Evolutionary conservation across 1,284 basidiomycete genomes (phyloP).

Genomic region (Ceratobasidium sp.): DNA sequence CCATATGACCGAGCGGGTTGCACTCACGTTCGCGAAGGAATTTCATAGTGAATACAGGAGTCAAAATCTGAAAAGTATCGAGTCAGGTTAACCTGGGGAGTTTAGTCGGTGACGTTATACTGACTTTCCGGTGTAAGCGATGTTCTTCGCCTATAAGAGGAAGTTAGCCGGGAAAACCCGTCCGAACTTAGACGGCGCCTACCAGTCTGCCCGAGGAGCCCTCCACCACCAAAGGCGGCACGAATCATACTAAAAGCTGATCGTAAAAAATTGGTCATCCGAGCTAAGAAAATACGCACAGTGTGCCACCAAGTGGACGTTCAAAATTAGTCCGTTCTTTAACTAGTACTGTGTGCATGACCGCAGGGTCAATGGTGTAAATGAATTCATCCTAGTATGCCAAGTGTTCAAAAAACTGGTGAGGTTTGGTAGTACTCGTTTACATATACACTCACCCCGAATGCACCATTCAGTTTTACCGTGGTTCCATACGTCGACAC

Average conservation of each 20-base stretch:
- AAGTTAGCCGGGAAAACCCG: not conserved
- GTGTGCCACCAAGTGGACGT: slow-evolving; percentile 66
- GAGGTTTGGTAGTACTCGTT: not conserved
- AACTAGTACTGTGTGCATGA: slow-evolving; percentile 62
- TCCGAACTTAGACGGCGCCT: too few relatives aligned
- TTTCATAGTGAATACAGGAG: slow-evolving; percentile 64
- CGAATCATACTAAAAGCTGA: slow-evolving; percentile 10
- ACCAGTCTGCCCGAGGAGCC: slow-evolving; percentile 51
- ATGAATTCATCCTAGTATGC: slow-evolving; percentile 59
- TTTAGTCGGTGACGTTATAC: slow-evolving; percentile 57
- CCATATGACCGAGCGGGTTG: not conserved
- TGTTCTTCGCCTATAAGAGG: slow-evolving; percentile 18
- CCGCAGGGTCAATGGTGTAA: slow-evolving; percentile 66
- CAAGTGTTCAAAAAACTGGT: not conserved
- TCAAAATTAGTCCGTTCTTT: slow-evolving; percentile 67
- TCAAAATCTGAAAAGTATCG: slow-evolving; percentile 62
- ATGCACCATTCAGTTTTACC: slow-evolving; percentile 65
- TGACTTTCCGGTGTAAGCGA: slow-evolving; percentile 32
- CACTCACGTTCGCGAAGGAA: slow-evolving; percentile 59
- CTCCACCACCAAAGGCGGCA: slow-evolving; percentile 57
- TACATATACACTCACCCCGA: slow-evolving; percentile 61
- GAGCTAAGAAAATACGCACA: slow-evolving; percentile 56
- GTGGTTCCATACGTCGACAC: slow-evolving; percentile 64
- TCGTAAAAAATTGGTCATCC: slow-evolving; percentile 53
- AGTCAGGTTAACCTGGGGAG: slow-evolving; percentile 57